phyloP scores from a whole-genome alignment of 768 basidiomycete genomes.

The Lentinula raphanica region DNA sequence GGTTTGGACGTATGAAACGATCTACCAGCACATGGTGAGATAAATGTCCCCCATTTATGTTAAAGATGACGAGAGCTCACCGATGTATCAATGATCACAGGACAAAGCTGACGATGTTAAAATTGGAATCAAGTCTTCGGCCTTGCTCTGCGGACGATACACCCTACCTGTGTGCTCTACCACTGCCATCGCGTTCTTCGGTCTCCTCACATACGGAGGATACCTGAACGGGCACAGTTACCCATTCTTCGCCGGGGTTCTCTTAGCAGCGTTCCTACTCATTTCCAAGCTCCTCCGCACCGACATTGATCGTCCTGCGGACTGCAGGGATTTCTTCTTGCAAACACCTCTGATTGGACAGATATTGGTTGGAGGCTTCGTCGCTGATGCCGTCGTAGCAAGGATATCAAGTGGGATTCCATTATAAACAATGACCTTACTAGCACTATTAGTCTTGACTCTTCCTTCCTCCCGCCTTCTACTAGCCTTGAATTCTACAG shows the following conservation, averaged over 20 bases:
- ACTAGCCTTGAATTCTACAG: too few relatives aligned
- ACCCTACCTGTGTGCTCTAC: conserved; percentile 42
- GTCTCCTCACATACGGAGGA: conserved; percentile 39
- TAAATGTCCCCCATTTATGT: neutral
- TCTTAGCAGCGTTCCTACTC: conserved; percentile 15
- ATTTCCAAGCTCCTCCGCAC: conserved; percentile 18
- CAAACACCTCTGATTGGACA: conserved; percentile 23
- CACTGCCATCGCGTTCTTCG: conserved; percentile 42
- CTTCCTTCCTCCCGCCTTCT: too few relatives aligned
- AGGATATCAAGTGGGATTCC: conserved; percentile 15
- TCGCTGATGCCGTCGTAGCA: conserved; percentile 18
- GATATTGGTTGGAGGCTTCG: conserved; percentile 20
- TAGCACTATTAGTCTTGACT: neutral
- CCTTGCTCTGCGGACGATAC: conserved; percentile 43
- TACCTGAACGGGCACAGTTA: conserved; percentile 37
- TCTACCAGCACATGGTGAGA: conserved; percentile 27
- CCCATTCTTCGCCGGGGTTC: conserved; percentile 23
- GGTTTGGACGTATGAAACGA: conserved; percentile 28
- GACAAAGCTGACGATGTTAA: conserved; percentile 54
- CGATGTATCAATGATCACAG: conserved; percentile 28
- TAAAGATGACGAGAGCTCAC: neutral
- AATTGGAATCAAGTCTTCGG: conserved; percentile 55
- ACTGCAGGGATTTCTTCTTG: conserved; percentile 22
- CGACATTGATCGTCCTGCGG: conserved; percentile 21
- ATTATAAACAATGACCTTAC: neutral